phyloP scores from a whole-genome alignment of 768 basidiomycete genomes.

The Suillus bovinus region DNA sequence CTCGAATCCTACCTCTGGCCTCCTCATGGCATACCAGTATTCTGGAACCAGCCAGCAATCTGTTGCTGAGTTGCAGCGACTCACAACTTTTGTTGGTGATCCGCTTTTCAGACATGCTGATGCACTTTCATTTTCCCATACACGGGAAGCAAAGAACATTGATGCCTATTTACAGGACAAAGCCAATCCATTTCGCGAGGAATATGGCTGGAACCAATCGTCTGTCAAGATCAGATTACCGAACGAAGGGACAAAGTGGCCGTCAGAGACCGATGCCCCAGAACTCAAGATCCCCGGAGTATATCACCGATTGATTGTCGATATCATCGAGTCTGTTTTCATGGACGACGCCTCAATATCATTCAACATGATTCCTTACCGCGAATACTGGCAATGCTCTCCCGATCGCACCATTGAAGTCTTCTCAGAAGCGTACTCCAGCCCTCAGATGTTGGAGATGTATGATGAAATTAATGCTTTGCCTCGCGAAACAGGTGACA shows the following conservation, averaged over 20 bases:
- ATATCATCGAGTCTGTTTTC: constrained; percentile 10
- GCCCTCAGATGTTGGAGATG: neutral
- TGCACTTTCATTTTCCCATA: constrained; percentile 20
- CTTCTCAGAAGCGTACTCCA: constrained; percentile 6
- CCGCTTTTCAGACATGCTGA: constrained; percentile 24
- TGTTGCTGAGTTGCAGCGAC: constrained; percentile 22
- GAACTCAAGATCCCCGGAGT: neutral
- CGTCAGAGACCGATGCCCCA: constrained; percentile 3
- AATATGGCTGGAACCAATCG: constrained; percentile 23
- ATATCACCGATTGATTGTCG: neutral
- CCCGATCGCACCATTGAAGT: neutral
- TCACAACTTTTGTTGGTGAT: constrained; percentile 25
- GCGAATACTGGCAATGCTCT: constrained; percentile 6
- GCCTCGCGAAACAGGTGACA: no score
- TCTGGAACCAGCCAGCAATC: constrained; percentile 31
- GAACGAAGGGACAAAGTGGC: neutral
- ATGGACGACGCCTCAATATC: neutral
- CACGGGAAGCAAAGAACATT: neutral
- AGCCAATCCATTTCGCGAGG: constrained; percentile 14
- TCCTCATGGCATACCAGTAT: constrained; percentile 34
- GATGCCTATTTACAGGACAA: constrained; percentile 7
- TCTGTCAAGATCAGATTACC: constrained; percentile 18
- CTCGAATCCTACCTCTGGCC: constrained; percentile 22
- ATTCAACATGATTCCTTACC: constrained; percentile 11
- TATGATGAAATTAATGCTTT: neutral